Percentiles rank a stretch among this genome's conserved stretches.
phyloP scores from a whole-genome alignment of 257 asterid species.

The Solanum chmielewskii region DNA sequence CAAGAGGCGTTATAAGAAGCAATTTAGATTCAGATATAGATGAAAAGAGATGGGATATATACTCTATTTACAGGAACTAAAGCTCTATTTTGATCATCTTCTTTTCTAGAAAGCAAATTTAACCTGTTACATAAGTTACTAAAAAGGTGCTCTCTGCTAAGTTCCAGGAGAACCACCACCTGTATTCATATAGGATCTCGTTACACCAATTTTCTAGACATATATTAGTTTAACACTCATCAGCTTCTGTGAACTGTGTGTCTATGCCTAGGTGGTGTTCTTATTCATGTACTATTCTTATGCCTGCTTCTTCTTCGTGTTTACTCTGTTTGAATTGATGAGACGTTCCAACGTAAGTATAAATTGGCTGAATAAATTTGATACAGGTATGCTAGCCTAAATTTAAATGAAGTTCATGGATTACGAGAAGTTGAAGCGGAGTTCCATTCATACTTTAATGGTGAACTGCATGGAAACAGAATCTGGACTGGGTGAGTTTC shows the following conservation, averaged over 20 bases:
- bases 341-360: background rate
- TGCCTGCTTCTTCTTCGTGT: background rate
- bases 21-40: background rate
- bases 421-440: slow-evolving; percentile 55
- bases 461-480: slow-evolving; percentile 57
- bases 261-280: background rate
- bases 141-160: background rate
- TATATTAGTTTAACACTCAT: background rate
- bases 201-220: background rate
- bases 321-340: background rate
- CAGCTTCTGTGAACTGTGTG: background rate
- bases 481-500: slow-evolving; percentile 83
- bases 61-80: background rate
- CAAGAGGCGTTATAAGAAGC: background rate
- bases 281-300: background rate
- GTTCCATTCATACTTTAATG: slow-evolving; percentile 61
- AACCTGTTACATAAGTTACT: background rate
- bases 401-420: slow-evolving; percentile 53
- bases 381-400: slow-evolving; percentile 53
- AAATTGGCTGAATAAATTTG: slow-evolving; percentile 4
- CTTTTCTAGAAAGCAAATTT: background rate
- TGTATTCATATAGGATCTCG: background rate
- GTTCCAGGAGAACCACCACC: background rate
- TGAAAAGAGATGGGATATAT: background rate
- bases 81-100: background rate